These are phyloP conservation scores for Penicillium longicatenatum DNA, from an alignment of 495 filamentous ascomycete species.

Conservation along the genomic window DNA sequence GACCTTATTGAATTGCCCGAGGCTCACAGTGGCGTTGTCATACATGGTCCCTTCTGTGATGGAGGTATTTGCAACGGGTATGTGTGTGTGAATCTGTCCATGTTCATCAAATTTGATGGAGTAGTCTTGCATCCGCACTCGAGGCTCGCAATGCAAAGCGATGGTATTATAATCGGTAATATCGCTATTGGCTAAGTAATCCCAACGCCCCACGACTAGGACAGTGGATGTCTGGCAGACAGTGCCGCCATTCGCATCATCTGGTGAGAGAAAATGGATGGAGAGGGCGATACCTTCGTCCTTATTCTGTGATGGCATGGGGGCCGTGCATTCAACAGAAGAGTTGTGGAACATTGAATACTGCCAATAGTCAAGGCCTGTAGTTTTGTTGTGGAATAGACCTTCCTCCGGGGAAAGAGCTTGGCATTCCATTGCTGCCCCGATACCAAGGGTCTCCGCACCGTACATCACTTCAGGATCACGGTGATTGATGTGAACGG, in stretches of 20 bases:
- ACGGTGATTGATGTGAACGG: constrained; percentile 27
- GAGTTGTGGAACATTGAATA: constrained; percentile 31
- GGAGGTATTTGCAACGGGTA: constrained; percentile 19
- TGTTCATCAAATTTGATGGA: constrained; percentile 36
- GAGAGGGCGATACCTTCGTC: constrained; percentile 35
- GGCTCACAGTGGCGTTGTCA: constrained; percentile 40
- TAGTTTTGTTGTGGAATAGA: constrained; percentile 16
- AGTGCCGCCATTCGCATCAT: constrained; percentile 23
- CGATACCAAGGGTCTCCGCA: constrained; percentile 37
- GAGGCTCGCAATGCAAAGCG: constrained; percentile 42
- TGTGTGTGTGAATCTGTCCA: constrained; percentile 32
- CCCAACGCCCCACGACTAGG: constrained; percentile 43
- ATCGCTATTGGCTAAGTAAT: constrained; percentile 30
- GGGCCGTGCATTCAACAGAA: constrained; percentile 30
- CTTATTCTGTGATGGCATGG: constrained; percentile 28
- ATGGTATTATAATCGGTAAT: constrained; percentile 37
- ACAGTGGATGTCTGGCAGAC: constrained; percentile 40
- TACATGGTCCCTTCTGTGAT: constrained; percentile 38
- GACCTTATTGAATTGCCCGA: constrained; percentile 46
- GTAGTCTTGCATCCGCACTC: constrained; percentile 27
- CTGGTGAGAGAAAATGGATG: constrained; percentile 41
- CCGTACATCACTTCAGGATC: constrained; percentile 32
- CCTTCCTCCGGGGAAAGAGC: constrained; percentile 21
- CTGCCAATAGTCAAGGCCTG: constrained; percentile 29
- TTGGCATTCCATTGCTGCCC: constrained; percentile 32